A percentile compares a stretch with the other conserved stretches of the same genome.
phyloP scores from a whole-genome alignment of 805 yeast species.

The Lipomyces sp. region DNA sequence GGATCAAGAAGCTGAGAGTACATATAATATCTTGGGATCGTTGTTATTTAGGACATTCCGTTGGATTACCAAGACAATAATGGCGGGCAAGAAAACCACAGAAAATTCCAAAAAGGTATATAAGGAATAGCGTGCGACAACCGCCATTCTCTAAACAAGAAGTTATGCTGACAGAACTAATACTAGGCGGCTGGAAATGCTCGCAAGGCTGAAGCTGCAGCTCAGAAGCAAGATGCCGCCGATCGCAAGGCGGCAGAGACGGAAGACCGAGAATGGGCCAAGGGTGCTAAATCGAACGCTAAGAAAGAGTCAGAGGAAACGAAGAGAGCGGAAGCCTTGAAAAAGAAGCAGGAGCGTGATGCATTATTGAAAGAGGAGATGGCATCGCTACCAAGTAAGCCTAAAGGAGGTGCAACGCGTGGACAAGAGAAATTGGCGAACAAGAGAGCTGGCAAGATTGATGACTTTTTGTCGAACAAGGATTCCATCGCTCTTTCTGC shows the following conservation, averaged over 20 bases:
- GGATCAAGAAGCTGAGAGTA: not conserved
- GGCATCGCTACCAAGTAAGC: slow-evolving; percentile 63
- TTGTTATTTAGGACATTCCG: not conserved
- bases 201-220: slow-evolving; percentile 65
- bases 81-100: slow-evolving; percentile 34
- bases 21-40: not conserved
- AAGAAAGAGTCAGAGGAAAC: slow-evolving; percentile 68
- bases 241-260: slow-evolving; percentile 53
- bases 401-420: slow-evolving; percentile 51
- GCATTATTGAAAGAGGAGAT: slow-evolving; percentile 67
- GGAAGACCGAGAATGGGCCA: slow-evolving; percentile 70
- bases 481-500: slow-evolving; percentile 56
- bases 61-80: not conserved
- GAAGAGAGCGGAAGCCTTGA: slow-evolving; percentile 75
- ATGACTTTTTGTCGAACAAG: slow-evolving; percentile 65
- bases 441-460: slow-evolving; percentile 64
- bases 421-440: slow-evolving; percentile 72
- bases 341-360: slow-evolving; percentile 83
- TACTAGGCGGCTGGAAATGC: slow-evolving; percentile 41
- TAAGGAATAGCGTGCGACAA: not conserved
- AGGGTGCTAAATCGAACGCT: slow-evolving; percentile 70
- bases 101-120: slow-evolving; percentile 38
- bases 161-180: not conserved
- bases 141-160: not conserved
- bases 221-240: slow-evolving; percentile 59